Evolutionary conservation across 2,329 filamentous ascomycete species (phyloP).

Genomic region (Cytospora leucostoma): DNA sequence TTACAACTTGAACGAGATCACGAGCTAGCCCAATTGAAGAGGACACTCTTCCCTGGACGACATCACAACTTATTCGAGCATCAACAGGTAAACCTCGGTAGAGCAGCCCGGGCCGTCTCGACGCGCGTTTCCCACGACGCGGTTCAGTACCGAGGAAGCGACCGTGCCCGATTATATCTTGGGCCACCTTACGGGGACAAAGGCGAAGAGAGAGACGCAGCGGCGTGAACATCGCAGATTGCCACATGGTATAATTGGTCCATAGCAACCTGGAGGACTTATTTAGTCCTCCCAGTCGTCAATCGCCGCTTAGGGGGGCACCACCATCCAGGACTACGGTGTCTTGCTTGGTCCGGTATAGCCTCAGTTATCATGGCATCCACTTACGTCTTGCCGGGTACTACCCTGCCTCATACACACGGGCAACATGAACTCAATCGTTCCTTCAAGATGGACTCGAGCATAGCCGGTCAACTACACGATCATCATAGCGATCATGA

Average conservation of each 20-base stretch:
- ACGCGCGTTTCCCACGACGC: constrained; percentile 17
- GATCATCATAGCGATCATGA: constrained; percentile 37
- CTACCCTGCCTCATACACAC: constrained; percentile 51
- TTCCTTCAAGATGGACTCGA: constrained; percentile 38
- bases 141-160: constrained; percentile 14
- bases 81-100: not conserved
- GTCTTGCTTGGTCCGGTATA: constrained; percentile 8
- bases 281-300: not conserved
- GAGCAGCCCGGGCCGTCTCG: not conserved
- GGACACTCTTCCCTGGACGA: not conserved
- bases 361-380: constrained; percentile 46
- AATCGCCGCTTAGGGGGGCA: constrained; percentile 3
- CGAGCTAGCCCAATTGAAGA: constrained; percentile 14
- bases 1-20: not conserved
- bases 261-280: not conserved
- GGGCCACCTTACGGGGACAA: constrained; percentile 24
- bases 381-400: constrained; percentile 56
- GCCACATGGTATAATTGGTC: constrained; percentile 25
- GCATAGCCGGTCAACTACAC: constrained; percentile 36
- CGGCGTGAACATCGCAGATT: not conserved
- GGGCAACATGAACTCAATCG: constrained; percentile 41
- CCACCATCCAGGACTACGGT: constrained; percentile 3
- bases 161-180: constrained; percentile 18
- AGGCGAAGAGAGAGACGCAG: constrained; percentile 3
- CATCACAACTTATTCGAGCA: not conserved